A percentile compares a stretch with the other conserved stretches of the same genome.
Conservation (phyloP, 192 early-diverging fungal genomes). For the Backusella tarrabulga region DNA sequence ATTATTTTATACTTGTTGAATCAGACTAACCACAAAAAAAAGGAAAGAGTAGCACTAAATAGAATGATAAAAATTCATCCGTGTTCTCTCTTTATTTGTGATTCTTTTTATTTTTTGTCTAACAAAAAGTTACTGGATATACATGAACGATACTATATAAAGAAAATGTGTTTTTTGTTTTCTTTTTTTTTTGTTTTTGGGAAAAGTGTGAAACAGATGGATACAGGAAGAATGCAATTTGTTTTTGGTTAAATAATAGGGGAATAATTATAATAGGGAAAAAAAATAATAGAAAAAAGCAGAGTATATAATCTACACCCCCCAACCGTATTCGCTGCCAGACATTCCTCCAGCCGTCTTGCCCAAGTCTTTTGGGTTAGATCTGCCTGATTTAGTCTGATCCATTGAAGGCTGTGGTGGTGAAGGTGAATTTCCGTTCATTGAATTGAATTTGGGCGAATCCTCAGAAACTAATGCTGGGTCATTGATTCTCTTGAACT, state of each 20-base stretch:
- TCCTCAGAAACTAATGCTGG: background rate
- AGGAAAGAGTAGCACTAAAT: background rate
- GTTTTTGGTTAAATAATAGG: conserved; percentile 7
- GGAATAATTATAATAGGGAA: background rate
- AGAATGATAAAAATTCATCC: background rate
- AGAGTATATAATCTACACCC: background rate
- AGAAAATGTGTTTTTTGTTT: conserved; percentile 4
- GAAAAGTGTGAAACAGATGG: background rate
- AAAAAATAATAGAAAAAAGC: background rate
- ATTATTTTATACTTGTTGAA: background rate
- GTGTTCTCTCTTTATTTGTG: background rate
- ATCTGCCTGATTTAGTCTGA: background rate
- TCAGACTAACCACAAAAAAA: background rate
- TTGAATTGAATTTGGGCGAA: background rate
- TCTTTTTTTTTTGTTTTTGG: background rate
- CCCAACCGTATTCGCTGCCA: background rate
- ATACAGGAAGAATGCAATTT: conserved; percentile 7
- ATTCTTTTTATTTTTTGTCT: background rate
- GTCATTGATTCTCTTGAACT: background rate
- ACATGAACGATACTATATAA: background rate
- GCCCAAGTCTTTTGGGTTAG: background rate
- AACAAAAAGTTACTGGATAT: background rate
- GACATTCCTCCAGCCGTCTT: background rate
- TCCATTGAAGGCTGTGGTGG: conserved; percentile 7
- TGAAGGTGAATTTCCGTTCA: conserved; percentile 5